phyloP scores from a whole-genome alignment of 495 filamentous ascomycete species.

The Xylaria cubensis region DNA sequence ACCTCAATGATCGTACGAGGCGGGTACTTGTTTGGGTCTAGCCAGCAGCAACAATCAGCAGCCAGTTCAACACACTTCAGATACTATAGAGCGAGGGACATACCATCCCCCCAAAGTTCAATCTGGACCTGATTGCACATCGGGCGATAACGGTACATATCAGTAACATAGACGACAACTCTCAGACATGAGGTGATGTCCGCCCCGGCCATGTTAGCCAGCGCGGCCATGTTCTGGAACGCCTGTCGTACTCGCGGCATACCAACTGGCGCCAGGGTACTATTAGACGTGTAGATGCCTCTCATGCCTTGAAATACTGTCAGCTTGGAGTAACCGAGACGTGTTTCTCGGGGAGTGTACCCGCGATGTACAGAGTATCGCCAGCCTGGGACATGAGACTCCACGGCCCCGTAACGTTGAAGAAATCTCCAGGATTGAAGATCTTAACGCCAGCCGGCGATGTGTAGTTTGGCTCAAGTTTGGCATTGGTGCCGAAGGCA shows the following conservation, averaged over 20 bases:
- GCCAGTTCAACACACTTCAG: neutral
- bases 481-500: constrained; percentile 7
- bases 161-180: constrained; percentile 32
- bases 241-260: constrained; percentile 28
- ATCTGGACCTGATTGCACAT: constrained; percentile 34
- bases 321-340: neutral
- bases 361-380: constrained; percentile 31
- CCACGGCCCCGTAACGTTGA: constrained; percentile 33
- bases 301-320: constrained; percentile 21
- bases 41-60: neutral
- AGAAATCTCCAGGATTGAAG: constrained; percentile 32
- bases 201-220: constrained; percentile 29
- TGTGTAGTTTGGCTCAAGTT: constrained; percentile 32
- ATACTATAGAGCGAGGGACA: neutral
- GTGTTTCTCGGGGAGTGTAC: neutral
- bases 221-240: constrained; percentile 32
- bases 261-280: constrained; percentile 30
- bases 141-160: constrained; percentile 34
- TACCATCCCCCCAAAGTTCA: constrained; percentile 28
- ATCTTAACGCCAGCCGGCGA: constrained; percentile 32
- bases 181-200: constrained; percentile 27
- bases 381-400: constrained; percentile 34
- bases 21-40: constrained; percentile 30
- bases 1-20: constrained; percentile 35
- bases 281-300: constrained; percentile 30